Conservation (phyloP, 139 green algal genomes). For the Yamagishiella unicocca region DNA sequence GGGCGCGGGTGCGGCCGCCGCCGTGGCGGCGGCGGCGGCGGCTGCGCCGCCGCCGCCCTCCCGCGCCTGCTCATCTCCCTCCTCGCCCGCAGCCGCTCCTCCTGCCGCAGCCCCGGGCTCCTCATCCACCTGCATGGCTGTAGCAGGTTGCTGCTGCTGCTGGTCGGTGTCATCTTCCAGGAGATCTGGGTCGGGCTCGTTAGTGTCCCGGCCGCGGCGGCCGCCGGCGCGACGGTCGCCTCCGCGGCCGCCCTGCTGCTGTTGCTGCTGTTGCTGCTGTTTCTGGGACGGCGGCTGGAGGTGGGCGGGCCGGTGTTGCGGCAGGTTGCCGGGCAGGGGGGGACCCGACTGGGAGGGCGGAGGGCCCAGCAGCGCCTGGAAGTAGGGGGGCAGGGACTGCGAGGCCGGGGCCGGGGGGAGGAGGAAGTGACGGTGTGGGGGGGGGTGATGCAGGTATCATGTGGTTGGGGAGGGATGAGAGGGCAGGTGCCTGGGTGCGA, state of each 20-base stretch:
- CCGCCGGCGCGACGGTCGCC: neutral
- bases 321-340: constrained; percentile 41
- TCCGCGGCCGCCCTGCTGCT: neutral
- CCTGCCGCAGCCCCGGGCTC: neutral
- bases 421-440: no score
- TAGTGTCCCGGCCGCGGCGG: neutral
- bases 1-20: neutral
- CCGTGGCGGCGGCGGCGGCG: neutral
- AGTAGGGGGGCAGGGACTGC: constrained; percentile 67
- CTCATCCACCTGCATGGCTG: neutral
- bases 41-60: constrained; percentile 1
- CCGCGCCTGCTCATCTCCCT: neutral
- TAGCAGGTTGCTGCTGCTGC: neutral
- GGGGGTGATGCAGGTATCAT: no score
- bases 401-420: neutral
- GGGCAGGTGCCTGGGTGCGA: no score
- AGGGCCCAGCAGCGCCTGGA: constrained; percentile 73
- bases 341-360: constrained; percentile 56
- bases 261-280: constrained; percentile 16
- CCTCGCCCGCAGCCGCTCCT: constrained; percentile 15
- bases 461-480: no score
- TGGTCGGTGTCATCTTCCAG: constrained; percentile 4
- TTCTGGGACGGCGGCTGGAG: neutral
- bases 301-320: constrained; percentile 5
- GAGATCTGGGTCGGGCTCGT: constrained; percentile 18